phyloP scores from a whole-genome alignment of 805 yeast genomes.

The Saccharomycopsis sp. region DNA sequence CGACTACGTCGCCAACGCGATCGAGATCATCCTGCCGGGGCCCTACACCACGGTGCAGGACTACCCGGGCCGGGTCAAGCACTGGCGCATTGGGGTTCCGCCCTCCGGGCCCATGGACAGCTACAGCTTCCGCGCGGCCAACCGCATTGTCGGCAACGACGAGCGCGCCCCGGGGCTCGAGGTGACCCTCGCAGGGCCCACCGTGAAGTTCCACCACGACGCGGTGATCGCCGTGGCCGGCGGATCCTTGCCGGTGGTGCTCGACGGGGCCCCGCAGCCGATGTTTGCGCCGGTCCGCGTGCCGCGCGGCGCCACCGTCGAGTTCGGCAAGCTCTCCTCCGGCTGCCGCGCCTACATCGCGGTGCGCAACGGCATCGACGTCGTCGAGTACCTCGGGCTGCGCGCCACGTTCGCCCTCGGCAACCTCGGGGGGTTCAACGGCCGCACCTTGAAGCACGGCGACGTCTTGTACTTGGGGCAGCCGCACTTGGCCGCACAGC shows the following conservation, averaged over 20 bases:
- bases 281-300: constrained; percentile 72
- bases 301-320: constrained; percentile 67
- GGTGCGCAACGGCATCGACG: constrained; percentile 88
- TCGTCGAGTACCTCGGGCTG: constrained; percentile 90
- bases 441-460: constrained; percentile 85
- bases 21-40: constrained; percentile 84
- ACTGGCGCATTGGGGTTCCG: constrained; percentile 92
- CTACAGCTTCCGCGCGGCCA: constrained; percentile 83
- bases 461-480: constrained; percentile 86
- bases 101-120: constrained; percentile 99
- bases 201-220: constrained; percentile 75
- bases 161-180: constrained; percentile 83
- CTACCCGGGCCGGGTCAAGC: constrained; percentile 83
- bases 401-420: constrained; percentile 75
- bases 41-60: constrained; percentile 96
- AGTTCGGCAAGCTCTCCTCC: constrained; percentile 69
- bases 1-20: constrained; percentile 72
- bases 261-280: constrained; percentile 8
- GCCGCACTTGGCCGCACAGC: constrained; percentile 58
- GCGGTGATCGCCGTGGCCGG: constrained; percentile 80
- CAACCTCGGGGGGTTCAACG: constrained; percentile 88
- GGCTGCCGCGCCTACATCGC: constrained; percentile 93
- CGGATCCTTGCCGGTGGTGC: constrained; percentile 56
- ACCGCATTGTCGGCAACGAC: constrained; percentile 84
- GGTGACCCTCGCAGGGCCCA: constrained; percentile 82